phyloP scores from a whole-genome alignment of 2,329 filamentous ascomycete genomes.

The Sporothrix dimorphospora region DNA sequence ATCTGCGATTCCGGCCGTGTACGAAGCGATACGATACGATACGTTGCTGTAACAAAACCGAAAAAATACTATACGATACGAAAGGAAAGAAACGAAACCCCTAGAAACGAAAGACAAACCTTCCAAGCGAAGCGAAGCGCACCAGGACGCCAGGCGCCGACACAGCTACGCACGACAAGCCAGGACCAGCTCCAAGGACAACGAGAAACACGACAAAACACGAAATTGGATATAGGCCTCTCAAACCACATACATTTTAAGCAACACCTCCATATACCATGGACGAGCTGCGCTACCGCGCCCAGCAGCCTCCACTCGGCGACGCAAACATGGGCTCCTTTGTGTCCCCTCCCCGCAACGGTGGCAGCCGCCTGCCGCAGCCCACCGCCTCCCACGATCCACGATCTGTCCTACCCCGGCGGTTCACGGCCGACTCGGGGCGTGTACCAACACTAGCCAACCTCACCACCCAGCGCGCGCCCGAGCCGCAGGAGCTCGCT shows the following conservation, averaged over 20 bases:
- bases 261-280: conserved; percentile 45
- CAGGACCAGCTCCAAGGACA: conserved; percentile 1
- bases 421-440: conserved; percentile 91
- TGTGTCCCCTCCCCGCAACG: conserved; percentile 73
- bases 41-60: conserved; percentile 35
- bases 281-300: conserved; percentile 79
- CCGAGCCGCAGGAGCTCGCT: conserved; percentile 56
- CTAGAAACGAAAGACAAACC: background rate
- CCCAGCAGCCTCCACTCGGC: conserved; percentile 75
- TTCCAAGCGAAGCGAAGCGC: background rate
- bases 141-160: conserved; percentile 5
- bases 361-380: conserved; percentile 60
- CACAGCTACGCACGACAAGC: background rate
- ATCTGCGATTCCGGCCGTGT: conserved; percentile 30
- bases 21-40: conserved; percentile 34
- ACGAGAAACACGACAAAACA: background rate
- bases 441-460: conserved; percentile 75
- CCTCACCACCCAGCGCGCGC: conserved; percentile 56
- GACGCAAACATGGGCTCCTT: conserved; percentile 75
- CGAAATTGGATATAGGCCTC: background rate
- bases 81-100: conserved; percentile 24
- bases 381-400: conserved; percentile 65
- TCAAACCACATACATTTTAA: no score
- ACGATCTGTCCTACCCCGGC: conserved; percentile 78
- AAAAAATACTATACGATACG: conserved; percentile 27